Evolutionary conservation across 495 filamentous ascomycete species (phyloP).

Genomic region (Aspergillus bridgeri): DNA sequence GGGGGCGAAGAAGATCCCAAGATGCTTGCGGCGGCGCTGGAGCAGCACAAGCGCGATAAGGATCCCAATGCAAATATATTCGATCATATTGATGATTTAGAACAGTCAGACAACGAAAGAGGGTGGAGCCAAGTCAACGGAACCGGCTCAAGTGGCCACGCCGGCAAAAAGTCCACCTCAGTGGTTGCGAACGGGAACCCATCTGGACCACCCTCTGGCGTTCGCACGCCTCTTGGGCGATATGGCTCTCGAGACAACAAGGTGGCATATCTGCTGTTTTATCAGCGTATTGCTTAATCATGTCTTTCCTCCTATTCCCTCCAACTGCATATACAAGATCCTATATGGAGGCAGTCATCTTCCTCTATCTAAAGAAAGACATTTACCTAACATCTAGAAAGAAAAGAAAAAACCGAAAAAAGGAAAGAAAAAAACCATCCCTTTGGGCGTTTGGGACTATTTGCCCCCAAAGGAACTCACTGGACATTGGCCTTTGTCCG

Average conservation of each 20-base stretch:
- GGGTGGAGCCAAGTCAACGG: slow-evolving; percentile 86
- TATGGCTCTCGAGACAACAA: slow-evolving; percentile 85
- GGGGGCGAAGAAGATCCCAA: slow-evolving; percentile 76
- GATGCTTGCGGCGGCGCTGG: slow-evolving; percentile 59
- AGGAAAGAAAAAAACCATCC: neutral
- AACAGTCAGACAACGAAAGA: slow-evolving; percentile 54
- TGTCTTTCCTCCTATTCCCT: neutral
- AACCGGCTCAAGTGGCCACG: slow-evolving; percentile 37
- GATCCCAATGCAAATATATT: slow-evolving; percentile 62
- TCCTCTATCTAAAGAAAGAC: neutral
- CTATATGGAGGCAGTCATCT: neutral
- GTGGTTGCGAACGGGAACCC: slow-evolving; percentile 59
- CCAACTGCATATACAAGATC: slow-evolving; percentile 4
- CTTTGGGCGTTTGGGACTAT: neutral
- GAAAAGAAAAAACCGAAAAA: too few species aligned
- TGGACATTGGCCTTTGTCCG: neutral
- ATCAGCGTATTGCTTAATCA: slow-evolving; percentile 65
- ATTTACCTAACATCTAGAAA: neutral
- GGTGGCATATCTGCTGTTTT: slow-evolving; percentile 95
- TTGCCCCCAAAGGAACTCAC: neutral
- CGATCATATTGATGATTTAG: slow-evolving; percentile 64
- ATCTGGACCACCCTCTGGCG: slow-evolving; percentile 46
- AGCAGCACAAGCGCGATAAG: slow-evolving; percentile 60
- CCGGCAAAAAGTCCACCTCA: slow-evolving; percentile 64
- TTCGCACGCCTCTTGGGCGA: slow-evolving; percentile 58